Evolutionary conservation across 2,329 filamentous ascomycete species (phyloP).

Genomic region (Aspergillus intermedius): DNA sequence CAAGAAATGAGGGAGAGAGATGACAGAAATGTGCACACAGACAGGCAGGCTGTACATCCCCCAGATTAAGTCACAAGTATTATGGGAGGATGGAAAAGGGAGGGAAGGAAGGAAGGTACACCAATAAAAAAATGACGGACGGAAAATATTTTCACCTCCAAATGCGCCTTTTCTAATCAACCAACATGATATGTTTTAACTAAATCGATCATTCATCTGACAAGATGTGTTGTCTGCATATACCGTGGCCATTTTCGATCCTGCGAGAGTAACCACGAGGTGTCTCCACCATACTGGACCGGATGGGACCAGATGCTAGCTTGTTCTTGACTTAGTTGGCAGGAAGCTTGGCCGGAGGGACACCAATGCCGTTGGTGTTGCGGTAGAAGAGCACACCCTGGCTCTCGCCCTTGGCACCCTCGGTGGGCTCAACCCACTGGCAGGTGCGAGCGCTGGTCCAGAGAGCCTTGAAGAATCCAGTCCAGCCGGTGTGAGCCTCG

Average conservation of each 20-base stretch:
- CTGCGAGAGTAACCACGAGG: slow-evolving; percentile 17
- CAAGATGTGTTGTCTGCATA: slow-evolving; percentile 2
- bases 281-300: slow-evolving; percentile 1
- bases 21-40: background rate
- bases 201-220: no score
- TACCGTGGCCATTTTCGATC: slow-evolving; percentile 17
- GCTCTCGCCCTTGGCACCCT: slow-evolving; percentile 69
- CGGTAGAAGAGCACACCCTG: slow-evolving; percentile 90
- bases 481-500: slow-evolving; percentile 66
- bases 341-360: slow-evolving; percentile 44
- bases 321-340: slow-evolving; percentile 19
- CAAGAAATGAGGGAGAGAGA: background rate
- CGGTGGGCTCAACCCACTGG: slow-evolving; percentile 95
- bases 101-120: background rate
- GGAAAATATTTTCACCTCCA: slow-evolving; percentile 1
- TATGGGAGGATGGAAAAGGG: background rate
- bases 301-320: slow-evolving; percentile 7
- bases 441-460: slow-evolving; percentile 78
- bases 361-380: slow-evolving; percentile 82
- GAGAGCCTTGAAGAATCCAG: slow-evolving; percentile 78
- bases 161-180: slow-evolving; percentile 5
- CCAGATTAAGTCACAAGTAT: background rate
- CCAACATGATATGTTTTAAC: background rate
- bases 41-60: background rate
- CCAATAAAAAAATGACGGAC: background rate